Evolutionary conservation across 129 eudicot genomes (phyloP).

Genomic region (Erigeron canadensis): DNA sequence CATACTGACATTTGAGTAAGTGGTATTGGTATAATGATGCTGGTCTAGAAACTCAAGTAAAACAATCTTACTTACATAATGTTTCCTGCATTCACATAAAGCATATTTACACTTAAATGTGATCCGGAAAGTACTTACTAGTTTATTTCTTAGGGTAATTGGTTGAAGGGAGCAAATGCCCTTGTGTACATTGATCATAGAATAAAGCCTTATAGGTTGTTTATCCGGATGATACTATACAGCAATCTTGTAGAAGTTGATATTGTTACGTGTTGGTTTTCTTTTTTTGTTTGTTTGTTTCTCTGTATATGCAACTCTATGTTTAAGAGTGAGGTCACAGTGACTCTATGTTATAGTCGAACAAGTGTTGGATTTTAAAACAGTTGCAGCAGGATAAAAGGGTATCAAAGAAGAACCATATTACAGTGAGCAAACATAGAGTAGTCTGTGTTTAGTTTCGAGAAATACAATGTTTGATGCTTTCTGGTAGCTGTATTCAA

Average conservation of each 20-base stretch:
- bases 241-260: too few relatives aligned
- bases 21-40: background rate
- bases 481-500: too few relatives aligned
- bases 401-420: background rate
- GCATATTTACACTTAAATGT: too few relatives aligned
- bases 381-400: background rate
- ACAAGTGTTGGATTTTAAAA: background rate
- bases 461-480: background rate
- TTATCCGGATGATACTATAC: too few relatives aligned
- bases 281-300: too few relatives aligned
- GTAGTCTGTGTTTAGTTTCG: background rate
- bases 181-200: background rate
- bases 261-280: too few relatives aligned
- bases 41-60: background rate
- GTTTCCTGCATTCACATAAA: background rate
- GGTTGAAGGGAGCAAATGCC: constrained; percentile 6
- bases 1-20: background rate
- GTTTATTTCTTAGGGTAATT: background rate
- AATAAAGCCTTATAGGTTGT: too few relatives aligned
- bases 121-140: too few relatives aligned
- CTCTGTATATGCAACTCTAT: background rate
- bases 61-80: background rate
- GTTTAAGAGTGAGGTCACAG: background rate
- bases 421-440: background rate
- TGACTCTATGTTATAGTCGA: background rate